Conservation (phyloP, 306 rosid genomes). For the Cicer judaicum region DNA sequence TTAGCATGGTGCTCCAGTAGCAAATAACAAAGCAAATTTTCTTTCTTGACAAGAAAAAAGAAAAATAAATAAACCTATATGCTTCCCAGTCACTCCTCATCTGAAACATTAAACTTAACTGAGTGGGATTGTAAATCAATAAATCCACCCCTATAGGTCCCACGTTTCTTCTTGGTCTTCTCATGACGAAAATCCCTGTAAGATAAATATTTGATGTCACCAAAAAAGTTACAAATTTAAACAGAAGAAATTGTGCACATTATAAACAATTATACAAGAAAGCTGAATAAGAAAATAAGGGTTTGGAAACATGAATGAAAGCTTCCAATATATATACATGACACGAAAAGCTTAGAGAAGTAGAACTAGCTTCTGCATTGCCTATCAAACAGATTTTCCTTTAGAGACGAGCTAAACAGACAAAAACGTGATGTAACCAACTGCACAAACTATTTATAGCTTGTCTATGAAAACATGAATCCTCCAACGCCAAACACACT, state of each 20-base stretch:
- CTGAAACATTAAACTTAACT: conserved; percentile 80
- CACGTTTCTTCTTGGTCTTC: conserved; percentile 99
- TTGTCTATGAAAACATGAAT: neutral
- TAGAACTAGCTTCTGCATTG: neutral
- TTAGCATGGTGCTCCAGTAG: conserved; percentile 34
- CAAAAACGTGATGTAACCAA: neutral
- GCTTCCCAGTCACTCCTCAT: conserved; percentile 61
- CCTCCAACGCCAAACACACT: conserved; percentile 11
- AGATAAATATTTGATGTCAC: conserved; percentile 15
- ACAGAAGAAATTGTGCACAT: neutral
- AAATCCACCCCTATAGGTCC: conserved; percentile 83
- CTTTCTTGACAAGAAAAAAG: neutral
- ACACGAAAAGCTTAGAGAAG: conserved; percentile 5
- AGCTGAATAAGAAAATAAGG: neutral
- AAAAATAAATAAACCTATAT: neutral
- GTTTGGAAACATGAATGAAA: conserved; percentile 3
- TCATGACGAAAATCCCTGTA: conserved; percentile 93
- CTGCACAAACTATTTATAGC: neutral
- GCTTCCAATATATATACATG: neutral
- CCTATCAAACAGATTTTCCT: conserved; percentile 15
- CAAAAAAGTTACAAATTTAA: conserved; percentile 6
- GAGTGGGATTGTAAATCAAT: conserved; percentile 88
- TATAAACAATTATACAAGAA: neutral
- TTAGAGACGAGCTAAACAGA: conserved; percentile 4
- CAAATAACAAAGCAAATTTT: neutral